phyloP scores from a whole-genome alignment of 2,329 filamentous ascomycete species.

The Xylaria sp. region DNA sequence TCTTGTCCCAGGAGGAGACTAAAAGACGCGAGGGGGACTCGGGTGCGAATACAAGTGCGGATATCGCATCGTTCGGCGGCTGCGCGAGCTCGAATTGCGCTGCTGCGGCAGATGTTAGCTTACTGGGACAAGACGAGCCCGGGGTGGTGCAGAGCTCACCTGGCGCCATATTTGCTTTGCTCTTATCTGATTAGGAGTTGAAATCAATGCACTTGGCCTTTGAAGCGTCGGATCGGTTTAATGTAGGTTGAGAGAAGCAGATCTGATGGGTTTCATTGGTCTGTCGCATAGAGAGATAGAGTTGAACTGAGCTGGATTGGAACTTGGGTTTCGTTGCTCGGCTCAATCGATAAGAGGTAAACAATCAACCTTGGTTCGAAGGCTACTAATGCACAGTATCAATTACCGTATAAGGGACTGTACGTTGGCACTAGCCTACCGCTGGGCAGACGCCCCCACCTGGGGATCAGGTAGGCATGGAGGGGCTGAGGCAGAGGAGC shows the following conservation, averaged over 20 bases:
- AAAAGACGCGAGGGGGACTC: conserved; percentile 75
- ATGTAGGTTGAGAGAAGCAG: neutral
- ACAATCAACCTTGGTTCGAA: conserved; percentile 13
- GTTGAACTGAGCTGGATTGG: neutral
- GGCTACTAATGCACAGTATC: neutral
- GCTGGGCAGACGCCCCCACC: conserved; percentile 2
- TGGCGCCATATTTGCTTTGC: conserved; percentile 33
- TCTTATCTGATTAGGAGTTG: neutral
- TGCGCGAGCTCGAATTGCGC: conserved; percentile 83
- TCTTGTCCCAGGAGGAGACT: conserved; percentile 94
- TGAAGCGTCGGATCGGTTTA: neutral
- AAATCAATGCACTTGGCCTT: no score
- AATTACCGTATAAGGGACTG: neutral
- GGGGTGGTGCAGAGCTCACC: conserved; percentile 23
- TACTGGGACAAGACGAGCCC: neutral
- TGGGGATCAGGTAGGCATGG: neutral
- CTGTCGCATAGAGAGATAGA: conserved; percentile 2
- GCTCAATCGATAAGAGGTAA: conserved; percentile 28
- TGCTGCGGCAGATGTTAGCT: conserved; percentile 47
- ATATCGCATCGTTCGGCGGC: conserved; percentile 86
- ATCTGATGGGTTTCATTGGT: neutral
- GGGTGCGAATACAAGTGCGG: conserved; percentile 84
- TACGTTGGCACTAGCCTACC: no score
- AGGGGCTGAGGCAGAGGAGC: conserved; percentile 30
- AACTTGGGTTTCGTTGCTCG: neutral